These are phyloP conservation scores for Metarhizium anisopliae DNA, from an alignment of 2,329 filamentous ascomycete species.

Conservation along the genomic window DNA sequence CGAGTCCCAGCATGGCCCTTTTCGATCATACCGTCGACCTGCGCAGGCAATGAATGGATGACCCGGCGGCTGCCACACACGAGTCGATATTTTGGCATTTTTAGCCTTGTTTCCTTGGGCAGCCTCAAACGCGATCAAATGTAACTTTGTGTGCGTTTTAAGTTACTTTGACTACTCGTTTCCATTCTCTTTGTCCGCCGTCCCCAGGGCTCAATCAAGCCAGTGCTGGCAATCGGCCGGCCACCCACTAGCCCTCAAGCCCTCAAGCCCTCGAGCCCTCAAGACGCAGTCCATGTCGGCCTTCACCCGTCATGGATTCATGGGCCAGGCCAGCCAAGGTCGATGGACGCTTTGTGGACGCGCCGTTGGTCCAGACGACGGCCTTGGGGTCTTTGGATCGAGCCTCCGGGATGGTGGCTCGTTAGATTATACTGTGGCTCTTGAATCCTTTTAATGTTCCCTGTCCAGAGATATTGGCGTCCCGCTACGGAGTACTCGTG, in stretches of 20 bases:
- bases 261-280: no score
- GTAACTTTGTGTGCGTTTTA: not conserved
- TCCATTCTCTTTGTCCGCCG: no score
- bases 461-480: conserved; percentile 3
- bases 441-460: not conserved
- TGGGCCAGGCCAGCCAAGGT: not conserved
- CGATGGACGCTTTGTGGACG: not conserved
- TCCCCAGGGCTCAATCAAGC: no score
- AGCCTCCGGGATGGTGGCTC: conserved; percentile 3
- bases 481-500: not conserved
- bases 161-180: not conserved
- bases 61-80: conserved; percentile 6
- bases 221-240: no score
- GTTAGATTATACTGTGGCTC: conserved; percentile 6
- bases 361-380: not conserved
- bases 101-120: not conserved
- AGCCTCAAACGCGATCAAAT: not conserved
- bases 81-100: not conserved
- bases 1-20: conserved; percentile 8
- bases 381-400: not conserved
- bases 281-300: no score
- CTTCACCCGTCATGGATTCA: not conserved
- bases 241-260: no score
- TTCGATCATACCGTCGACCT: not conserved
- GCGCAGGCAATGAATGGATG: conserved; percentile 6